Percentiles rank a stretch among this genome's conserved stretches.
Evolutionary conservation across 2,329 filamentous ascomycete genomes (phyloP).

Genomic region (Curvularia eragrostidis): DNA sequence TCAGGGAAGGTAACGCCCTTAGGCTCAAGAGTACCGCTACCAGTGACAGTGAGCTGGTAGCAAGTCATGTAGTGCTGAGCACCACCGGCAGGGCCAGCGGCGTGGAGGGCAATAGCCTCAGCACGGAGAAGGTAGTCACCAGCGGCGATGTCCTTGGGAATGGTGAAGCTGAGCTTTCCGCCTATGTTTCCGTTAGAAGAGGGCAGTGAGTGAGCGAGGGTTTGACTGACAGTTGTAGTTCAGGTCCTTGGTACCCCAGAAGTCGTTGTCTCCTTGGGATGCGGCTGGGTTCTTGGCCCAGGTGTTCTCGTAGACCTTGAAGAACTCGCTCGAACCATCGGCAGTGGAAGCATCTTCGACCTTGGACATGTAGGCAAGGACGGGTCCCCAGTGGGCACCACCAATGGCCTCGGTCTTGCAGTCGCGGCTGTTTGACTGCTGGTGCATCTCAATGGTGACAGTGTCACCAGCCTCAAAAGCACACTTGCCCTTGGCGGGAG

Average conservation of each 20-base stretch:
- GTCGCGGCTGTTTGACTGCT: constrained; percentile 33
- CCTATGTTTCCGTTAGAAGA: constrained; percentile 3
- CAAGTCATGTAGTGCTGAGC: constrained; percentile 58
- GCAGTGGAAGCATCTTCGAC: constrained; percentile 50
- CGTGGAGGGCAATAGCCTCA: constrained; percentile 57
- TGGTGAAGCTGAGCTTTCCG: constrained; percentile 41
- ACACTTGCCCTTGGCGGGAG: constrained; percentile 36
- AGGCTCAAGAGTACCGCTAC: constrained; percentile 43
- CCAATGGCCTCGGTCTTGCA: constrained; percentile 36
- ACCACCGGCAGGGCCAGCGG: constrained; percentile 47
- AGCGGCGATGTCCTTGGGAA: constrained; percentile 50
- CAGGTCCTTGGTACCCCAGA: constrained; percentile 53
- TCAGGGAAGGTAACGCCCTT: constrained; percentile 57
- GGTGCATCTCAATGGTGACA: constrained; percentile 43
- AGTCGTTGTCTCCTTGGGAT: constrained; percentile 51
- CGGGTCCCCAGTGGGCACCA: constrained; percentile 59
- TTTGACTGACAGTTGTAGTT: constrained; percentile 45
- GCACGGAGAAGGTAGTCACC: constrained; percentile 55
- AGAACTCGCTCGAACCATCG: constrained; percentile 59
- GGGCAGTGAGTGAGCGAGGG: not conserved
- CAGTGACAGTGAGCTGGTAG: constrained; percentile 53
- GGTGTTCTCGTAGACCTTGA: constrained; percentile 55
- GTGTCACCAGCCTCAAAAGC: constrained; percentile 35
- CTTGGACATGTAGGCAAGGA: constrained; percentile 59
- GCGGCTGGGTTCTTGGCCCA: constrained; percentile 41